Evolutionary conservation across 2,329 filamentous ascomycete genomes (phyloP).

Genomic region (Pseudogymnoascus sp.): DNA sequence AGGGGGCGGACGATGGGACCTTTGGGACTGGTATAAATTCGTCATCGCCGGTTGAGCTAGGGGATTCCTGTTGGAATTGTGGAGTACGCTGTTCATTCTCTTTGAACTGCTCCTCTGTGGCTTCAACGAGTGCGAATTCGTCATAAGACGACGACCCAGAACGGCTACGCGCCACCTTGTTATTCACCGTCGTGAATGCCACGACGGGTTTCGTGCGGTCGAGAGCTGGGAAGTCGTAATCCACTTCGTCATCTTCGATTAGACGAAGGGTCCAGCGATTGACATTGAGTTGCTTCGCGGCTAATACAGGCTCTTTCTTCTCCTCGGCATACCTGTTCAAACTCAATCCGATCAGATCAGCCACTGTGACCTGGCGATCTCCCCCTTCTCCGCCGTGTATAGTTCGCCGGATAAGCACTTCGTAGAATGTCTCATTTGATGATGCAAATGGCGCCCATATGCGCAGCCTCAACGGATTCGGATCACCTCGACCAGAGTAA

Average conservation of each 20-base stretch:
- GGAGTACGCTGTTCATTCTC: slow-evolving; percentile 63
- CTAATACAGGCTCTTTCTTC: slow-evolving; percentile 58
- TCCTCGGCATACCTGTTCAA: slow-evolving; percentile 73
- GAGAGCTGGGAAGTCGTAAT: slow-evolving; percentile 75
- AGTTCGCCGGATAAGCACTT: slow-evolving; percentile 61
- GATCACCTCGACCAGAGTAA: slow-evolving; percentile 68
- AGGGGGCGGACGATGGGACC: slow-evolving; percentile 30
- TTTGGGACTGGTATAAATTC: slow-evolving; percentile 32
- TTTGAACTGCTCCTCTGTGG: slow-evolving; percentile 56
- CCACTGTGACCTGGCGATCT: slow-evolving; percentile 59
- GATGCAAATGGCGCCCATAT: slow-evolving; percentile 68
- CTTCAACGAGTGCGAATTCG: slow-evolving; percentile 72
- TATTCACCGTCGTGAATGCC: slow-evolving; percentile 66
- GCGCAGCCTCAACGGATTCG: slow-evolving; percentile 65
- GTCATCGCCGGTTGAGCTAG: slow-evolving; percentile 32
- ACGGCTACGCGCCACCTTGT: slow-evolving; percentile 50
- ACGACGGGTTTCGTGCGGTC: slow-evolving; percentile 65
- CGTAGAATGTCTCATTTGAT: slow-evolving; percentile 54
- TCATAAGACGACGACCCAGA: slow-evolving; percentile 71
- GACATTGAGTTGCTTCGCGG: slow-evolving; percentile 60
- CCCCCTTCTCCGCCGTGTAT: slow-evolving; percentile 58
- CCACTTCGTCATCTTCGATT: slow-evolving; percentile 76
- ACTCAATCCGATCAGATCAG: slow-evolving; percentile 72
- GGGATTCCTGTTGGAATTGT: slow-evolving; percentile 50
- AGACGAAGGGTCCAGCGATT: slow-evolving; percentile 78